Conservation (phyloP, 2,329 filamentous ascomycete species). For the Hypoxylon sp. region DNA sequence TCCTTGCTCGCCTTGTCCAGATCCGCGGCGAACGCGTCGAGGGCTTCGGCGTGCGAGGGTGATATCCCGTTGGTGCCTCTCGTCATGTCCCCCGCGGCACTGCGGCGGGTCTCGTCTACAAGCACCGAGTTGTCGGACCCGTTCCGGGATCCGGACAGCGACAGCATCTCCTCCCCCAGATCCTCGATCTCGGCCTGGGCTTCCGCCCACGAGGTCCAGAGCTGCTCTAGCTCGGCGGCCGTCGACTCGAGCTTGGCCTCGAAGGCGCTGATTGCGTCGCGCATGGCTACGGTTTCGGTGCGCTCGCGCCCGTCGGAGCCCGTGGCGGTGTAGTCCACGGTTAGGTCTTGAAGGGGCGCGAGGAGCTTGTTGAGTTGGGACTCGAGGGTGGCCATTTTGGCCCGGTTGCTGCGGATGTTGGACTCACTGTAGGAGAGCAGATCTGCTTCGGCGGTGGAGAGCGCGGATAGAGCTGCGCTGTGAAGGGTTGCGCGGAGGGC, state of each 20-base stretch:
- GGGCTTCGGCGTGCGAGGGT: slow-evolving; percentile 36
- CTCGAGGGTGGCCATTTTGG: slow-evolving; percentile 29
- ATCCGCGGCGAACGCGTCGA: slow-evolving; percentile 41
- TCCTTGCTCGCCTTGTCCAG: slow-evolving; percentile 46
- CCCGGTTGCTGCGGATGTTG: slow-evolving; percentile 41
- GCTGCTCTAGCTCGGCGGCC: slow-evolving; percentile 38
- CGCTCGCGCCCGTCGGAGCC: slow-evolving; percentile 36
- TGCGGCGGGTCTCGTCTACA: not conserved
- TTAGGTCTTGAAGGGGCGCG: slow-evolving; percentile 38
- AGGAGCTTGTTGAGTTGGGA: slow-evolving; percentile 34
- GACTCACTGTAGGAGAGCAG: slow-evolving; percentile 33
- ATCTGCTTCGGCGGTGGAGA: slow-evolving; percentile 40
- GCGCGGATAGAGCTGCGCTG: slow-evolving; percentile 41
- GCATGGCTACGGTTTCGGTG: slow-evolving; percentile 30
- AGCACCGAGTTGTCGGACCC: not conserved
- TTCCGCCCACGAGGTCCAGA: slow-evolving; percentile 48
- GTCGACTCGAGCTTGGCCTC: slow-evolving; percentile 34
- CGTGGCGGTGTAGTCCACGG: slow-evolving; percentile 44
- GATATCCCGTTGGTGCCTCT: slow-evolving; percentile 42
- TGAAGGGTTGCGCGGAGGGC: slow-evolving; percentile 48
- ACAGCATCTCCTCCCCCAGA: slow-evolving; percentile 25
- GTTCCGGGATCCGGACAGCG: not conserved
- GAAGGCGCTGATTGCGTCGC: slow-evolving; percentile 37
- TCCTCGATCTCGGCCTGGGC: slow-evolving; percentile 47
- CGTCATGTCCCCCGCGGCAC: not conserved